Evolutionary conservation across 2,329 filamentous ascomycete genomes (phyloP), one percentile per base, ranked within the genome.

Genomic region (Colletotrichum liaoningense): DNA sequence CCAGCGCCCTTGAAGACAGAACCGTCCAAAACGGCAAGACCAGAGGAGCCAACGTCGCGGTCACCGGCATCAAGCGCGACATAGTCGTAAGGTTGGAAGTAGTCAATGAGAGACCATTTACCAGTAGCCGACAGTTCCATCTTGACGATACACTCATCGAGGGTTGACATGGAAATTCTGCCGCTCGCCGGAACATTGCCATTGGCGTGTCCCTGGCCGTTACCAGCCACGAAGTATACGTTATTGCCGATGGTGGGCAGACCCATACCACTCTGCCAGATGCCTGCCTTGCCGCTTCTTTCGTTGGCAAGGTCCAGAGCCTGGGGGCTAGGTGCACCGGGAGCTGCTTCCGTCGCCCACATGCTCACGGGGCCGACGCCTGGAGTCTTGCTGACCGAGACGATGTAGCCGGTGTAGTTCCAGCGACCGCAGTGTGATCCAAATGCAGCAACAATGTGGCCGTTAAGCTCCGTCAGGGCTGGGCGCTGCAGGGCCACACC

Each of bases 391-490:
- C 80, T 81, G 30, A 81, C 76, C 3, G 79, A 75, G 19, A 81
- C 75, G 4, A 82, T 62, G 74, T 80, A 79, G 11, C 81, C 80
- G 8, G 81, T 82, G 66, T 81, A 86, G 69, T 88, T 87, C 78
- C 83, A 87, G 2, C 83, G 78, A 75, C 86, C 86, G 70, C 86
- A 88, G 68, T 87, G 82, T 8, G 85, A 85, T 14, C 86, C 86
- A 73, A 88, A 87, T 1, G 81, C 85, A 16, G 82, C 86, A 63
- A 87, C 84, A 5, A 88, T 80, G 28, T 83, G 79, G 28, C 82
- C 81, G 38, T 85, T 76, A 56, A 76, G 63, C 35, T 76, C 71
- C 22, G 75, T 67, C 54, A 87, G 74, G 42, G 83, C 81, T 1
- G 85, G 83, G 22, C 85, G 79, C 76, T 88, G 86, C 59, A 87